Base-by-base conservation (phyloP, 2,329 filamentous ascomycete species). In the Fusarium domesticum region DNA sequence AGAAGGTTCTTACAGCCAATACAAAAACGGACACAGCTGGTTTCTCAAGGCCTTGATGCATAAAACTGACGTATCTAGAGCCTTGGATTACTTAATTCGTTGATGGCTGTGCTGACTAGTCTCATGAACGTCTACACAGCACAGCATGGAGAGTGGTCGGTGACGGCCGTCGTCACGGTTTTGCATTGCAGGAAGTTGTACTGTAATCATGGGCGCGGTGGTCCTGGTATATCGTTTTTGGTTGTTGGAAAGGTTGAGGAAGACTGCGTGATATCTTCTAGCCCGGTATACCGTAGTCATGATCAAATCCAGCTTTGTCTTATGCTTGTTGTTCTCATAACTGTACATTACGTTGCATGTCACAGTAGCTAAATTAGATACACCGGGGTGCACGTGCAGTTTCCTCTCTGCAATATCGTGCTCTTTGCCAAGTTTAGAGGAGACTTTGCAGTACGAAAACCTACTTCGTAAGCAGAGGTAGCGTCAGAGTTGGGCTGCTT, bases 1-100 rank as follows among this genome's bases (percentile, higher is more conserved):
- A 28, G 4, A 12, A 28, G 23, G 5, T 28, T 28, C 14, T 28
- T 28, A 28, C 23, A 28, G 23, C 20, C 10, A 12, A 8, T 11
- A 28, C 23, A 28, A 28, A 28, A 28, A 12, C n/a, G 14, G 23
- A 28, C 23, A 28, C 23, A 28, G 23, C 23, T 28, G 23, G 7
- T 28, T 5, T n/a, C n/a, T n/a, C n/a, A n/a, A n/a, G n/a, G n/a
- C n/a, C n/a, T n/a, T n/a, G n/a, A n/a, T n/a, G n/a, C n/a, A n/a
- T n/a, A n/a, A n/a, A n/a, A n/a, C 23, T 30, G n/a, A 35, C 28
- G 2, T 35, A 18, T 36, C 18, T 28, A 39, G 37, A 42, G 80
- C 83, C 56, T 68, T 83, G 45, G 43, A 37, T 31, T 45, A 32
- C 43, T 45, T 37, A 40, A 45, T 23, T 32, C n/a, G 16, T n/a